Evolutionary conservation across 23 red algal genomes (phyloP).

Genomic region (Chondrus crispus): DNA sequence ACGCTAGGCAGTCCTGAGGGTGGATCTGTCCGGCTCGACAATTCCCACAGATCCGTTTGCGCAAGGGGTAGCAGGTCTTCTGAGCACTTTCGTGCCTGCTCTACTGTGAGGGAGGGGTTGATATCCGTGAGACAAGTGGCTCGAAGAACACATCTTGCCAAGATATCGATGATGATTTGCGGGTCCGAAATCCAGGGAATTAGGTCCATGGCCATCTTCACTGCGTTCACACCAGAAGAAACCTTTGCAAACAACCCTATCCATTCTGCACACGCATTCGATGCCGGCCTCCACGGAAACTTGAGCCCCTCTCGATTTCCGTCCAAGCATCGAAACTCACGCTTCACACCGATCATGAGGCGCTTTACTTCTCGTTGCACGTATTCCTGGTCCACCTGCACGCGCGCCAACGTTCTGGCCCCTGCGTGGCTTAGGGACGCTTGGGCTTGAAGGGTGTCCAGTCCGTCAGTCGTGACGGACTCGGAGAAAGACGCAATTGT

Average conservation of each 20-base stretch:
- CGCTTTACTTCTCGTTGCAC: not conserved
- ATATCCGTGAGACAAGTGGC: not conserved
- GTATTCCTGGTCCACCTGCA: not conserved
- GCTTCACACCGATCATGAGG: not conserved
- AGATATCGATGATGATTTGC: slow-evolving; percentile 52
- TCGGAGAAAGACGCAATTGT: not conserved
- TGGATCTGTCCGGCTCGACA: not conserved
- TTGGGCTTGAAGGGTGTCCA: not conserved
- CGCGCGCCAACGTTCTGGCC: not conserved
- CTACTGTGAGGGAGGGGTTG: not conserved
- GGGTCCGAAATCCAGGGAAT: slow-evolving; percentile 16
- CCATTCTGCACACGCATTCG: slow-evolving; percentile 61
- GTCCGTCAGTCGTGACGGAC: not conserved
- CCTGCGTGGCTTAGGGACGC: slow-evolving; percentile 49
- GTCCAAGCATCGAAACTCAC: not conserved
- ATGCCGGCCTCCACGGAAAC: not conserved
- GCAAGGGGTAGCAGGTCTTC: slow-evolving; percentile 14
- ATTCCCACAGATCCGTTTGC: not conserved
- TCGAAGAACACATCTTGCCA: slow-evolving; percentile 36
- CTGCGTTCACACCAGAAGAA: not conserved
- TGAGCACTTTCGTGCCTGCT: slow-evolving; percentile 20
- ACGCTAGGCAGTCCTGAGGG: not conserved
- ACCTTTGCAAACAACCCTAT: slow-evolving; percentile 31
- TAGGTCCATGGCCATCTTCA: not conserved
- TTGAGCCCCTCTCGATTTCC: not conserved